Conservation (phyloP, 139 green algal species). For the Micractinium sp. region DNA sequence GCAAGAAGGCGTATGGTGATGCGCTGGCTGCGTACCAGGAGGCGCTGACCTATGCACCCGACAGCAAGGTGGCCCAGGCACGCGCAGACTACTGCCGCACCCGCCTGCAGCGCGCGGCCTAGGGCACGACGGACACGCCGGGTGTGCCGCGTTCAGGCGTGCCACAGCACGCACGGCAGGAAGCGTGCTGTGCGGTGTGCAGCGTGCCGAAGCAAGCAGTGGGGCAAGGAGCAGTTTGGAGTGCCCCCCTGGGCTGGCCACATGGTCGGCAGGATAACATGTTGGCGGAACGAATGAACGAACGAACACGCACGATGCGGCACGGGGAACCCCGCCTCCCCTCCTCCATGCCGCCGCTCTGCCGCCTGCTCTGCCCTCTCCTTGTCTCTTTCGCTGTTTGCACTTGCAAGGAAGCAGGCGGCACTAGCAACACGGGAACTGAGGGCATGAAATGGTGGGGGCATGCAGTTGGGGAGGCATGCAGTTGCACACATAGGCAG, state of each 20-base stretch:
- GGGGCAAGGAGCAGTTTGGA: no score
- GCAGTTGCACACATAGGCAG: no score
- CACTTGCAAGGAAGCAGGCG: no score
- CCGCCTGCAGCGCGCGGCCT: slow-evolving; percentile 44
- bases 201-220: neutral
- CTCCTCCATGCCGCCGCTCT: no score
- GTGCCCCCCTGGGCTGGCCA: no score
- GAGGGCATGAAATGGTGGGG: neutral
- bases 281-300: no score
- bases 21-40: slow-evolving; percentile 86
- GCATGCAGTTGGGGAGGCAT: neutral
- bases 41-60: slow-evolving; percentile 82
- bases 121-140: neutral
- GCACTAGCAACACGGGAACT: neutral
- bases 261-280: no score
- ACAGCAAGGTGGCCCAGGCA: slow-evolving; percentile 84
- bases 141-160: neutral
- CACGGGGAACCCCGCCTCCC: no score
- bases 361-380: no score
- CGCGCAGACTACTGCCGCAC: slow-evolving; percentile 58
- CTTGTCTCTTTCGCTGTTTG: no score
- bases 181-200: neutral
- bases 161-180: neutral
- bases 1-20: slow-evolving; percentile 68
- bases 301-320: no score